These are phyloP conservation scores for Coprinopsis sp. DNA, from an alignment of 768 basidiomycete species.

Conservation along the genomic window DNA sequence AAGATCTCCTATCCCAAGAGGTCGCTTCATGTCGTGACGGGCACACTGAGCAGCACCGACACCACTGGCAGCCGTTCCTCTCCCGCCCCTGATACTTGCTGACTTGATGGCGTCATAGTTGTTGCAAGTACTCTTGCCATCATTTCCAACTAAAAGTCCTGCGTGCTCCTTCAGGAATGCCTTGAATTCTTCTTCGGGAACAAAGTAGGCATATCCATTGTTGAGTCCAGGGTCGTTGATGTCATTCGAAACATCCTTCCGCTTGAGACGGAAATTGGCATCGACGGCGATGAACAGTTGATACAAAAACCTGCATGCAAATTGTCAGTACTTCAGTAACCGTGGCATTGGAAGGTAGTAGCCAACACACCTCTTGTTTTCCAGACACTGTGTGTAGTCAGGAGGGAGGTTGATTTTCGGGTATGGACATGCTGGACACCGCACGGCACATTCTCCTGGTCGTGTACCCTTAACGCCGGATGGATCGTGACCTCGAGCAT, in stretches of 20 bases:
- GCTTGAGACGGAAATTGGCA: constrained; percentile 2
- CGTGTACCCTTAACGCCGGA: constrained; percentile 15
- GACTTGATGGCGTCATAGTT: constrained; percentile 21
- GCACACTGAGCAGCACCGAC: constrained; percentile 25
- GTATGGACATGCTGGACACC: constrained; percentile 28
- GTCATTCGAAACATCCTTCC: not conserved
- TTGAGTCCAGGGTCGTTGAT: constrained; percentile 10
- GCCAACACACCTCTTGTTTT: not conserved
- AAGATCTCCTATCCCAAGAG: constrained; percentile 24
- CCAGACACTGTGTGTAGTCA: constrained; percentile 14
- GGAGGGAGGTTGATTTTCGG: constrained; percentile 24
- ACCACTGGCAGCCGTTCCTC: constrained; percentile 22
- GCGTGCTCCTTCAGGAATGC: constrained; percentile 1
- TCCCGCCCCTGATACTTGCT: constrained; percentile 15
- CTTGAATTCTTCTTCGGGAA: constrained; percentile 8
- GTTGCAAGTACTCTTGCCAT: constrained; percentile 18
- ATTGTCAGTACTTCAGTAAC: no score
- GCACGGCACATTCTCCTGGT: constrained; percentile 23
- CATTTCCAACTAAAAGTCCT: no score
- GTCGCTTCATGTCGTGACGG: constrained; percentile 26
- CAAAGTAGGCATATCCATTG: constrained; percentile 13
- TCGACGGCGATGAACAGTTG: not conserved
- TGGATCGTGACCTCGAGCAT: constrained; percentile 19
- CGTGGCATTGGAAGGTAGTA: no score
- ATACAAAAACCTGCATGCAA: not conserved